These are phyloP conservation scores for Amanita thiersii DNA, from an alignment of 768 basidiomycete genomes.

Conservation along the genomic window DNA sequence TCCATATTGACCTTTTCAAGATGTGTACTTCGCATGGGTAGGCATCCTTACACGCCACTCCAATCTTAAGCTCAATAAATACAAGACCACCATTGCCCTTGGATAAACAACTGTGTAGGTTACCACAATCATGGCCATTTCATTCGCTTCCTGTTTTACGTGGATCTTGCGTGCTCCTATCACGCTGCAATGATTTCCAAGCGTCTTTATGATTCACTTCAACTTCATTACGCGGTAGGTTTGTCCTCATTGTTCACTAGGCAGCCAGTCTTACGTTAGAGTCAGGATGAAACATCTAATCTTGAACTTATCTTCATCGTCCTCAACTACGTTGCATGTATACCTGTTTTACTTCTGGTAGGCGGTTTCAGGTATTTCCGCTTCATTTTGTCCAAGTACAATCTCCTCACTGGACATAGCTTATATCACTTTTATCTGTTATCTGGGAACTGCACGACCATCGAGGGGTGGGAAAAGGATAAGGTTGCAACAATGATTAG, in stretches of 20 bases:
- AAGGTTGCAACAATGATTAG: conserved; percentile 81
- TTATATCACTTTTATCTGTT: conserved; percentile 83
- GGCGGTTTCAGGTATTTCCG: conserved; percentile 77
- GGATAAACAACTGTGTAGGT: conserved; percentile 94
- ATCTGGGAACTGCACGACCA: conserved; percentile 82
- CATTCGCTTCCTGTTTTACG: conserved; percentile 86
- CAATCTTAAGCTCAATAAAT: conserved; percentile 9
- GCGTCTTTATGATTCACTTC: conserved; percentile 45
- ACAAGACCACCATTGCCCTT: conserved; percentile 84
- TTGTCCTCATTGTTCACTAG: not conserved
- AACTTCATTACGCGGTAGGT: conserved; percentile 45
- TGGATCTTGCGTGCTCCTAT: conserved; percentile 84
- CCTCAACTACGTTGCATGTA: conserved; percentile 76
- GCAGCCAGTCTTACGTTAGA: not conserved
- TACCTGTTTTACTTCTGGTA: conserved; percentile 81
- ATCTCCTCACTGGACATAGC: conserved; percentile 26
- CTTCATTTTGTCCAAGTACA: not conserved
- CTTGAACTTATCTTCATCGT: conserved; percentile 78
- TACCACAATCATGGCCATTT: conserved; percentile 87
- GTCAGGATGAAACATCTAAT: conserved; percentile 60
- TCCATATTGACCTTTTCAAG: conserved; percentile 24
- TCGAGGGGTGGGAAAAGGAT: conserved; percentile 98
- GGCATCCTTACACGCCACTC: conserved; percentile 13
- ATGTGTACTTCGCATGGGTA: conserved; percentile 88
- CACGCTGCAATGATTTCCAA: conserved; percentile 78